These are phyloP conservation scores for Nicotiana undulata DNA, from an alignment of 257 asterid genomes.

Conservation along the genomic window DNA sequence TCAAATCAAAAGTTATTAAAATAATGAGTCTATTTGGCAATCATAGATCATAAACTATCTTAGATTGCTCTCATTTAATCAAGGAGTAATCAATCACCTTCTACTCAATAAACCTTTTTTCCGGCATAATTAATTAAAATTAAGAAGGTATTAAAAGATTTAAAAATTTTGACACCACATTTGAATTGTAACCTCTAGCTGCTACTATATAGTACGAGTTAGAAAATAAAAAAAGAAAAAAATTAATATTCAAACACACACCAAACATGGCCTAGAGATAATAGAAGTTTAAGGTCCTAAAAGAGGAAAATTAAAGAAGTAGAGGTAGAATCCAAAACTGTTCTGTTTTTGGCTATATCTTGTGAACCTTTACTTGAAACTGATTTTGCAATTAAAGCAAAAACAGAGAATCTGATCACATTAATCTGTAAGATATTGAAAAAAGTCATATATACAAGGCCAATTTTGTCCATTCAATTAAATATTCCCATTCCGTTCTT, in stretches of 20 bases:
- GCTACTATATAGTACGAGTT: too few relatives aligned
- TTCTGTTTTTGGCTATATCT: background rate
- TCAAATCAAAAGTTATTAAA: background rate
- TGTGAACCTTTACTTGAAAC: background rate
- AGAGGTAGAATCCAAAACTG: constrained; percentile 2
- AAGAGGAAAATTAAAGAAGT: background rate
- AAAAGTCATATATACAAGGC: constrained; percentile 1
- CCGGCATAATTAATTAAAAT: too few relatives aligned
- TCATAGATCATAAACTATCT: background rate
- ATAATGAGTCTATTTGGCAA: background rate
- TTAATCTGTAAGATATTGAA: constrained; percentile 10
- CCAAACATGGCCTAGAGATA: background rate
- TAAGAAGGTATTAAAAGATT: too few relatives aligned
- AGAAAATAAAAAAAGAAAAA: too few relatives aligned
- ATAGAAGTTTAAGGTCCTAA: background rate
- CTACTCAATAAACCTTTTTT: too few relatives aligned
- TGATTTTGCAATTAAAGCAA: background rate
- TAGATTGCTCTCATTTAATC: background rate
- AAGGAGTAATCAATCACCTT: background rate
- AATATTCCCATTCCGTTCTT: background rate
- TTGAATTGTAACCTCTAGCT: too few relatives aligned
- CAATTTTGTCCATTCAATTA: background rate
- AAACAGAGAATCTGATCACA: background rate
- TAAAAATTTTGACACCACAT: too few relatives aligned
- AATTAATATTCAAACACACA: background rate